Percentiles rank a stretch among this genome's conserved stretches.
Conservation (phyloP, 176 grass and related monocot species). For the maize (Zea mays) region DNA sequence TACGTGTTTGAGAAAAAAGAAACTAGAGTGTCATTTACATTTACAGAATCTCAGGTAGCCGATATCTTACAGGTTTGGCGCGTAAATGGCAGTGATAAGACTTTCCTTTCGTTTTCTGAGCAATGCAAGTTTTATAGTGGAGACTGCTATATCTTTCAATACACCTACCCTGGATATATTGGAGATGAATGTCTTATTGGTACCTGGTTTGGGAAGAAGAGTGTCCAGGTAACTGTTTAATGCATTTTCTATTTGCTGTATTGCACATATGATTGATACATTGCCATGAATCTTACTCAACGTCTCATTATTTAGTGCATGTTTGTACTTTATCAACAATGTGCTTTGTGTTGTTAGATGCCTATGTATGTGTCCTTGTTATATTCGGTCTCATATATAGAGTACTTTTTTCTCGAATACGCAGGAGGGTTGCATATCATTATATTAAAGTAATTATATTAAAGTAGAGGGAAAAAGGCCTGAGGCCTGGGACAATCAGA, state of each 20-base stretch:
- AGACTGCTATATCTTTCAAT: slow-evolving; percentile 97
- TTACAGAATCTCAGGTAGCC: slow-evolving; percentile 30
- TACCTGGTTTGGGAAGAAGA: slow-evolving; percentile 94
- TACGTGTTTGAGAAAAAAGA: neutral
- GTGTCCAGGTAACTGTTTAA: slow-evolving; percentile 65
- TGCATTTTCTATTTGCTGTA: slow-evolving; percentile 13
- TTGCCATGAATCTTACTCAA: neutral
- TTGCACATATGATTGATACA: slow-evolving; percentile 31
- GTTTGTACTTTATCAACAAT: slow-evolving; percentile 4
- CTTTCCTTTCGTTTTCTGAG: slow-evolving; percentile 77
- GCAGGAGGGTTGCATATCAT: no score
- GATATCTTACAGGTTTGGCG: slow-evolving; percentile 73
- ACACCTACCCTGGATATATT: slow-evolving; percentile 83
- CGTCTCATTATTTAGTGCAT: slow-evolving; percentile 25
- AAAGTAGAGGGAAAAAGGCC: no score
- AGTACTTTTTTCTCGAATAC: no score
- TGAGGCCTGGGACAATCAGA: no score
- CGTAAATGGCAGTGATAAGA: slow-evolving; percentile 78
- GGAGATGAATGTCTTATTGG: slow-evolving; percentile 90
- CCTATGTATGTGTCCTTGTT: no score
- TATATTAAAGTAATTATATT: no score
- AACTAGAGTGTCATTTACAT: slow-evolving; percentile 12
- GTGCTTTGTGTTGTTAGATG: neutral
- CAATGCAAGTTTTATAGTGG: slow-evolving; percentile 99
- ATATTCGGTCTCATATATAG: no score